Evolutionary conservation across 1,284 basidiomycete species (phyloP).

Genomic region (Cryptococcus hybrid): DNA sequence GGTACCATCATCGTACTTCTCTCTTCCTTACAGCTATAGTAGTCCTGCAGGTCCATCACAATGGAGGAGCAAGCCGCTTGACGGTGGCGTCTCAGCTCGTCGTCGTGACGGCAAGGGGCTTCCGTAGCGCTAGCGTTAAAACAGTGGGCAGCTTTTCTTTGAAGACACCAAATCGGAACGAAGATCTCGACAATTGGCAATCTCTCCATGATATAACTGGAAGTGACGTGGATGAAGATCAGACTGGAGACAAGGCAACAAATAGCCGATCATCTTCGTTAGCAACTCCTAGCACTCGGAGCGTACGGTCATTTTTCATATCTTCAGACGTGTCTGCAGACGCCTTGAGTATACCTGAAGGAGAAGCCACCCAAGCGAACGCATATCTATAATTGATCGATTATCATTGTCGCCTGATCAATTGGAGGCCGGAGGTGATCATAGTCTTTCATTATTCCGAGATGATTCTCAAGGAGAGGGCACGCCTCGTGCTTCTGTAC

Average conservation of each 20-base stretch:
- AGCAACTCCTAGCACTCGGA: slow-evolving; percentile 3
- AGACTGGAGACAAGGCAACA: neutral
- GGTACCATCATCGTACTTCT: slow-evolving; percentile 2
- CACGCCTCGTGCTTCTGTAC: too few relatives aligned
- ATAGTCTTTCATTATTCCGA: neutral
- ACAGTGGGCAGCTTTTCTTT: neutral
- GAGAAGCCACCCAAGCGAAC: neutral
- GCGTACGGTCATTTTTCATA: slow-evolving; percentile 5
- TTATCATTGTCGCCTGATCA: slow-evolving; percentile 2
- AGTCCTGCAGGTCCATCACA: neutral
- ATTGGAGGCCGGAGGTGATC: neutral
- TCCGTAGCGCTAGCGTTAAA: neutral
- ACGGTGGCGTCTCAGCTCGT: neutral
- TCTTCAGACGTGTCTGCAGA: neutral
- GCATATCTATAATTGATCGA: neutral
- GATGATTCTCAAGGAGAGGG: too few relatives aligned
- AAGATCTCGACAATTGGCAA: slow-evolving; percentile 34
- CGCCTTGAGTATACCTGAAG: neutral
- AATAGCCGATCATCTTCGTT: neutral
- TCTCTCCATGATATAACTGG: slow-evolving; percentile 30
- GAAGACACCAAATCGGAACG: neutral
- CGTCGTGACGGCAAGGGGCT: neutral
- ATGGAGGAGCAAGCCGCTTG: neutral
- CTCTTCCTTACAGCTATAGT: neutral
- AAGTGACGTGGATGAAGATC: slow-evolving; percentile 7